phyloP scores from a whole-genome alignment of 176 grass and related monocot species.

The Musa acuminata region DNA sequence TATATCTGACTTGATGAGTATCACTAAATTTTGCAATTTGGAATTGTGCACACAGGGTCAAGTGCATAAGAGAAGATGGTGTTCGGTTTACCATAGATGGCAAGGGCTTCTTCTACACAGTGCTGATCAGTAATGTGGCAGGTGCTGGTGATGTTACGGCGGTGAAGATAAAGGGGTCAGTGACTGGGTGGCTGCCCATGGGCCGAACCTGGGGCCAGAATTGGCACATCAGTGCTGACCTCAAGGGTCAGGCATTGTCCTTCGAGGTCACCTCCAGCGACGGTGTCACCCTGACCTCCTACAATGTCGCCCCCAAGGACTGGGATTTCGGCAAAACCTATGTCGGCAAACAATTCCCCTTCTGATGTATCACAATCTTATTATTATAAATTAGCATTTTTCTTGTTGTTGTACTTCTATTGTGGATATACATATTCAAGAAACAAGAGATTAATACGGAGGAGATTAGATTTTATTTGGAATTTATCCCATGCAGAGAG shows the following conservation, averaged over 20 bases:
- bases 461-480: background rate
- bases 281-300: constrained; percentile 54
- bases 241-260: constrained; percentile 65
- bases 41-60: constrained; percentile 43
- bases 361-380: constrained; percentile 25
- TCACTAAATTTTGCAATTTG: background rate
- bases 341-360: constrained; percentile 79
- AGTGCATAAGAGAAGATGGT: constrained; percentile 72
- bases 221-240: constrained; percentile 84
- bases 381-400: background rate
- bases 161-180: constrained; percentile 79
- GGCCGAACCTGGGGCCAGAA: constrained; percentile 89
- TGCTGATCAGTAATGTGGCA: constrained; percentile 89
- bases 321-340: constrained; percentile 81
- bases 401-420: background rate
- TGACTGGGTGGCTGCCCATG: constrained; percentile 81
- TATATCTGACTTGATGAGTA: background rate
- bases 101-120: constrained; percentile 8
- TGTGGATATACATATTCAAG: constrained; percentile 1
- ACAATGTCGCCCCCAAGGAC: constrained; percentile 66
- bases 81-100: constrained; percentile 61
- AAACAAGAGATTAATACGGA: background rate
- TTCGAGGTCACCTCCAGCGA: constrained; percentile 83
- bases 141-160: constrained; percentile 69
- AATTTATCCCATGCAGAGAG: too few relatives aligned